Evolutionary conservation across 805 yeast genomes (phyloP).

Genomic region (Wickerhamomyces tratensis): DNA sequence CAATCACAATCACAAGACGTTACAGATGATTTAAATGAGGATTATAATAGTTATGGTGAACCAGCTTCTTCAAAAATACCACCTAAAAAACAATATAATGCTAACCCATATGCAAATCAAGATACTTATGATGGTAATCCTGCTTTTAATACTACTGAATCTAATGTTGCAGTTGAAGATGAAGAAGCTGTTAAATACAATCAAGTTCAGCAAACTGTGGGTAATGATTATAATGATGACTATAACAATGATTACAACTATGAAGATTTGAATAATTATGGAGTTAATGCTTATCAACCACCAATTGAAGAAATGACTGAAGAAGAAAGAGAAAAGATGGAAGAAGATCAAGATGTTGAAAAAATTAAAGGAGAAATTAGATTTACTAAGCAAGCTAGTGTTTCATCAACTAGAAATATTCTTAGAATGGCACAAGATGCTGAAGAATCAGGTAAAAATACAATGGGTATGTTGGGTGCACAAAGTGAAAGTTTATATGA

Average conservation of each 20-base stretch:
- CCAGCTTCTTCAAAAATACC: too few relatives aligned
- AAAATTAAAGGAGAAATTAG: constrained; percentile 74
- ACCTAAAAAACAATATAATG: too few relatives aligned
- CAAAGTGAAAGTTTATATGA: constrained; percentile 80
- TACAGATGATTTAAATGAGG: too few relatives aligned
- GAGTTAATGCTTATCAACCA: constrained; percentile 24
- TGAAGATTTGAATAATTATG: constrained; percentile 29
- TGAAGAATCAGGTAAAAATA: constrained; percentile 65
- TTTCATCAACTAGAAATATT: constrained; percentile 79
- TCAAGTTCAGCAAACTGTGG: constrained; percentile 15
- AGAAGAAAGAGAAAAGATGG: constrained; percentile 25
- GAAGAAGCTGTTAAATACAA: constrained; percentile 4
- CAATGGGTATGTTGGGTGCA: constrained; percentile 88
- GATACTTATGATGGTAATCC: too few relatives aligned
- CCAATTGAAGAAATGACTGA: not conserved
- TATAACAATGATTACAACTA: constrained; percentile 44
- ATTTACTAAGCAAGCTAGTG: constrained; percentile 79
- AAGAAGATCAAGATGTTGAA: constrained; percentile 85
- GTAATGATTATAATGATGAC: constrained; percentile 42
- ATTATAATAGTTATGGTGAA: too few relatives aligned
- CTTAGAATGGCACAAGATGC: constrained; percentile 64
- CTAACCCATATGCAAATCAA: constrained; percentile 1
- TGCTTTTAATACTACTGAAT: too few relatives aligned
- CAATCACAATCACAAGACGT: too few relatives aligned
- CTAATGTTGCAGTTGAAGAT: too few relatives aligned